Percentiles rank a stretch among this genome's conserved stretches.
phyloP scores from a whole-genome alignment of 164 flowering plant species.

The Cinnamomum micranthum region DNA sequence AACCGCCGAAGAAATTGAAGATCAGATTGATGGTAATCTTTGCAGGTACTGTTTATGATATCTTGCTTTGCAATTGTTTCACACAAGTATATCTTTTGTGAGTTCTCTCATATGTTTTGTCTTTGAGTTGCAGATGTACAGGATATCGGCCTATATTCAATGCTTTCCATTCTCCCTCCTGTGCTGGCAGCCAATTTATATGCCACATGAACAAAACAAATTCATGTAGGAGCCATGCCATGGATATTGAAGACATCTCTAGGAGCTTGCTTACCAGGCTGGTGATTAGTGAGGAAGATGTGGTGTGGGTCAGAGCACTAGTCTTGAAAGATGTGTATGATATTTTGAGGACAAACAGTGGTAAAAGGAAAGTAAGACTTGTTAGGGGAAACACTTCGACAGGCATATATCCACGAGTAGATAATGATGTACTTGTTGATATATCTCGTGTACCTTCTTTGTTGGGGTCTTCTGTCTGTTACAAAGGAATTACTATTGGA shows the following conservation, averaged over 20 bases:
- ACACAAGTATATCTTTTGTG: background rate
- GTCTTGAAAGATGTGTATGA: slow-evolving; percentile 5
- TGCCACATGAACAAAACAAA: background rate
- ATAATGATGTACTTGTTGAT: slow-evolving; percentile 5
- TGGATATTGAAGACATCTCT: slow-evolving; percentile 11
- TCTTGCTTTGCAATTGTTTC: background rate
- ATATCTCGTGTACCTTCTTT: slow-evolving; percentile 9
- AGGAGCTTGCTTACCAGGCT: slow-evolving; percentile 1
- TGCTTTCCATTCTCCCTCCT: slow-evolving; percentile 5
- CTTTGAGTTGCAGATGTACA: slow-evolving; percentile 9
- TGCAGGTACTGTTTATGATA: slow-evolving; percentile 7
- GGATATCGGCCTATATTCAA: slow-evolving; percentile 9
- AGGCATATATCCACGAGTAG: slow-evolving; percentile 5
- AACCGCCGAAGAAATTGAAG: slow-evolving; percentile 9
- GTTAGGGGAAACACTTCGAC: slow-evolving; percentile 9
- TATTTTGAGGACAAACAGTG: slow-evolving; percentile 6
- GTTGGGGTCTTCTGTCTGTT: background rate
- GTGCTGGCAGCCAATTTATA: background rate
- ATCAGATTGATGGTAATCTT: slow-evolving; percentile 11
- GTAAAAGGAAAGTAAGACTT: slow-evolving; percentile 8
- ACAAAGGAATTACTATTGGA: slow-evolving; percentile 3
- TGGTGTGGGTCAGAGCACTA: slow-evolving; percentile 6
- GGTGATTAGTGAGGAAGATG: slow-evolving; percentile 3
- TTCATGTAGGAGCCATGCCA: background rate
- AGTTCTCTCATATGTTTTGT: background rate